These are phyloP conservation scores for Fraxinus floribunda DNA, from an alignment of 305 asterid species.

Conservation along the genomic window DNA sequence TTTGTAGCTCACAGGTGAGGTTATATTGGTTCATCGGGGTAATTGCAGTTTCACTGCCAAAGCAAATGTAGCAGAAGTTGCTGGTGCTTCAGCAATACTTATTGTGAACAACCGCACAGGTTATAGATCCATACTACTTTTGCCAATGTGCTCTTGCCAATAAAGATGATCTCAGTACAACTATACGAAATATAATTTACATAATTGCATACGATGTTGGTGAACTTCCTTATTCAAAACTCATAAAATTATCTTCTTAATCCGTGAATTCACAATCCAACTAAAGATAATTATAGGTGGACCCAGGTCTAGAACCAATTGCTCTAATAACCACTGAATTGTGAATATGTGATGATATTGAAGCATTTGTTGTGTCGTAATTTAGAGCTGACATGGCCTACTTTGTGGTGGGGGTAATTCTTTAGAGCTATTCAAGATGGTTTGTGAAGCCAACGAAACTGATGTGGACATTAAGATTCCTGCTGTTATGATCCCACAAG, in stretches of 20 bases:
- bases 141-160: background rate
- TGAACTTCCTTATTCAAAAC: background rate
- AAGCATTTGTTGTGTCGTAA: background rate
- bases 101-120: slow-evolving; percentile 87
- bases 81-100: slow-evolving; percentile 92
- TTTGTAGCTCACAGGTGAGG: slow-evolving; percentile 80
- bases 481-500: slow-evolving; percentile 93
- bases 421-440: slow-evolving; percentile 98
- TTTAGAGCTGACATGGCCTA: slow-evolving; percentile 16
- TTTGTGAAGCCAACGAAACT: slow-evolving; percentile 79
- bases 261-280: background rate
- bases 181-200: background rate
- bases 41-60: slow-evolving; percentile 86
- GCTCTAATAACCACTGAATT: slow-evolving; percentile 1
- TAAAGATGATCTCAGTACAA: background rate
- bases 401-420: slow-evolving; percentile 16
- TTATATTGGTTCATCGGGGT: slow-evolving; percentile 86
- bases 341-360: background rate
- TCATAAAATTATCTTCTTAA: slow-evolving; percentile 3
- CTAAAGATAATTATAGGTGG: background rate
- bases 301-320: background rate
- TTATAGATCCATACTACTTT: slow-evolving; percentile 20
- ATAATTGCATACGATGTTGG: background rate
- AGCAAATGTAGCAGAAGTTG: slow-evolving; percentile 90
- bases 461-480: slow-evolving; percentile 67